Evolutionary conservation across 2,329 filamentous ascomycete species (phyloP).

Genomic region (Hypocrella siamensis): DNA sequence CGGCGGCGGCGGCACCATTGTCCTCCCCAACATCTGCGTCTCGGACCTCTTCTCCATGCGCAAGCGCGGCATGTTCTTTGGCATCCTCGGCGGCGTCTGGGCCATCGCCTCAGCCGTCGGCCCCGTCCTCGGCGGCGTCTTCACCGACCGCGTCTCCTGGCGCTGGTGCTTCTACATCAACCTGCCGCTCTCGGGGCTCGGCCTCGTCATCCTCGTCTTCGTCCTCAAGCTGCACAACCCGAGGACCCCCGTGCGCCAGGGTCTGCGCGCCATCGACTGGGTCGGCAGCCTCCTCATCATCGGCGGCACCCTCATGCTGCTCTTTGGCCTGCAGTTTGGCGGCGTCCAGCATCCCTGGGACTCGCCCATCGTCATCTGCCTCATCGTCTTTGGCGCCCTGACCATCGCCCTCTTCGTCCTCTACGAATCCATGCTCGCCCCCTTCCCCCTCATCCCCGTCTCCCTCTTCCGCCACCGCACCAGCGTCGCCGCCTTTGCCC

Average conservation of each 20-base stretch:
- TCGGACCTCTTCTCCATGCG: conserved; percentile 39
- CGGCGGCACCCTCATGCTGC: conserved; percentile 68
- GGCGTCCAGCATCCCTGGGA: conserved; percentile 62
- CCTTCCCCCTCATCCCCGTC: conserved; percentile 64
- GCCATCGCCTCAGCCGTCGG: conserved; percentile 49
- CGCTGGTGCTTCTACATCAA: conserved; percentile 59
- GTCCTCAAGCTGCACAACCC: conserved; percentile 56
- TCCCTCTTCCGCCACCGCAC: conserved; percentile 50
- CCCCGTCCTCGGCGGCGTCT: conserved; percentile 52
- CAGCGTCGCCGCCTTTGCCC: conserved; percentile 47
- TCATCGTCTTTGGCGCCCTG: conserved; percentile 58
- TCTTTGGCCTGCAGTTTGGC: conserved; percentile 75
- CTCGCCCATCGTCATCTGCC: conserved; percentile 59
- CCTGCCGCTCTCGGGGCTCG: conserved; percentile 29
- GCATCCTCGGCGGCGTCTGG: conserved; percentile 41
- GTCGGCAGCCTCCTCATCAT: conserved; percentile 43
- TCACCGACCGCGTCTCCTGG: conserved; percentile 50
- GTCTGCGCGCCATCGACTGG: conserved; percentile 49
- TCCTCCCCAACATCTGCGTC: conserved; percentile 43
- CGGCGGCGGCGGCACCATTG: conserved; percentile 41
- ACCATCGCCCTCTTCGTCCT: conserved; percentile 50
- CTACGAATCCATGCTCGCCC: conserved; percentile 58
- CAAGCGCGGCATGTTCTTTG: conserved; percentile 34
- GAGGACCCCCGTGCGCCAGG: conserved; percentile 43
- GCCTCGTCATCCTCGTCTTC: conserved; percentile 35